These are phyloP conservation scores for Yamadazyma conglobata DNA, from an alignment of 1,139 yeast species.

Conservation along the genomic window DNA sequence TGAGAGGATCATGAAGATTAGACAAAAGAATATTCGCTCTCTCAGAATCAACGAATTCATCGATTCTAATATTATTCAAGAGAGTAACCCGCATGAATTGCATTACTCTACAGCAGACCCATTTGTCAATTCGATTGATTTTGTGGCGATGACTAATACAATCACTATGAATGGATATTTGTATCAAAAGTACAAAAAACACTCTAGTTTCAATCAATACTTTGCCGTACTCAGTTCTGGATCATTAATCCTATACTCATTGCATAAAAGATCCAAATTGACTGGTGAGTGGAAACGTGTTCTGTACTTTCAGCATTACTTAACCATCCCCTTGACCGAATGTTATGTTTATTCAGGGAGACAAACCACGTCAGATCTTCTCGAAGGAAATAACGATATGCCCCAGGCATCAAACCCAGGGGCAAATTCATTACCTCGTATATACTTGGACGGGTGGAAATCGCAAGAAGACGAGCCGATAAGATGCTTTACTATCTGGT, in stretches of 20 bases:
- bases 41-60: conserved; percentile 53
- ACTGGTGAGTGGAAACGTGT: conserved; percentile 46
- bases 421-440: conserved; percentile 63
- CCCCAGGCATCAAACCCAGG: conserved; percentile 49
- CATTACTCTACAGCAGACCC: conserved; percentile 54
- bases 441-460: conserved; percentile 80
- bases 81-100: conserved; percentile 52
- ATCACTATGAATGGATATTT: conserved; percentile 60
- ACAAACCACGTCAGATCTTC: conserved; percentile 54
- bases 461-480: conserved; percentile 71
- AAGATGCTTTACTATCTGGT: conserved; percentile 82
- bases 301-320: conserved; percentile 43
- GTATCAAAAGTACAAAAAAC: conserved; percentile 67
- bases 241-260: conserved; percentile 49
- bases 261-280: conserved; percentile 42
- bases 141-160: conserved; percentile 57
- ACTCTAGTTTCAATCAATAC: conserved; percentile 57
- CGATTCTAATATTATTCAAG: conserved; percentile 55
- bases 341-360: conserved; percentile 78
- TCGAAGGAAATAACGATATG: conserved; percentile 39
- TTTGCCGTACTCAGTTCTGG: conserved; percentile 73
- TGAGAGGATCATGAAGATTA: conserved; percentile 30
- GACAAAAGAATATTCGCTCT: conserved; percentile 43
- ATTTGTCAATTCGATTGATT: conserved; percentile 49
- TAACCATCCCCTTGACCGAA: conserved; percentile 58